Percentiles rank a stretch among this genome's conserved stretches.
Evolutionary conservation across 2,329 filamentous ascomycete species (phyloP).

Genomic region (Venturia nashicola): DNA sequence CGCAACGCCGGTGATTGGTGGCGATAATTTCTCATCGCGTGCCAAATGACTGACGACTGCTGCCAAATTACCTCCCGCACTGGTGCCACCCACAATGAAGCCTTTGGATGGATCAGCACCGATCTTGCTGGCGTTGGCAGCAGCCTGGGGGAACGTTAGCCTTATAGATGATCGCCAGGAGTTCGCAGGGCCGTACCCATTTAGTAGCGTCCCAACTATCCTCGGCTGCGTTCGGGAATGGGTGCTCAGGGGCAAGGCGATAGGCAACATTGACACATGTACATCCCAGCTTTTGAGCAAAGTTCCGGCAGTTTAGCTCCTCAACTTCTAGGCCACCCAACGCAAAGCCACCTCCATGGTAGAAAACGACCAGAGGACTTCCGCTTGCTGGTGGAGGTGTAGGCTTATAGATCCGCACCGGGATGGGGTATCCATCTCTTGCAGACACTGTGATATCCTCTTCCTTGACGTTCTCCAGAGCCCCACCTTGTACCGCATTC

Average conservation of each 20-base stretch:
- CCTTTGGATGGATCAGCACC: conserved; percentile 31
- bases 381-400: conserved; percentile 8
- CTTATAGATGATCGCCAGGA: neutral
- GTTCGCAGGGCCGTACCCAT: conserved; percentile 21
- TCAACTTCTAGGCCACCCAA: conserved; percentile 32
- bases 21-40: conserved; percentile 4
- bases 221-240: conserved; percentile 36
- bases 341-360: conserved; percentile 34
- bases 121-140: conserved; percentile 18
- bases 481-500: neutral
- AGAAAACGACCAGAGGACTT: conserved; percentile 20
- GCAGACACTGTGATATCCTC: conserved; percentile 8
- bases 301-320: conserved; percentile 28
- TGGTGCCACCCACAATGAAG: conserved; percentile 39
- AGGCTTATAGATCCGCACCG: conserved; percentile 9
- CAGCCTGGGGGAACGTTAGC: conserved; percentile 6
- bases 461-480: neutral
- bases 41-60: conserved; percentile 24
- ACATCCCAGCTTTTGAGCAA: conserved; percentile 24
- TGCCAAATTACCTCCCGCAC: conserved; percentile 40
- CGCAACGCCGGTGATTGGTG: conserved; percentile 6
- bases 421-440: conserved; percentile 9
- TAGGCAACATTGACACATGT: conserved; percentile 40
- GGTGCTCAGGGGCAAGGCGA: conserved; percentile 38
- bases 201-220: conserved; percentile 35